phyloP scores from a whole-genome alignment of 768 basidiomycete genomes.

The Lepiota brunneoincarnata region DNA sequence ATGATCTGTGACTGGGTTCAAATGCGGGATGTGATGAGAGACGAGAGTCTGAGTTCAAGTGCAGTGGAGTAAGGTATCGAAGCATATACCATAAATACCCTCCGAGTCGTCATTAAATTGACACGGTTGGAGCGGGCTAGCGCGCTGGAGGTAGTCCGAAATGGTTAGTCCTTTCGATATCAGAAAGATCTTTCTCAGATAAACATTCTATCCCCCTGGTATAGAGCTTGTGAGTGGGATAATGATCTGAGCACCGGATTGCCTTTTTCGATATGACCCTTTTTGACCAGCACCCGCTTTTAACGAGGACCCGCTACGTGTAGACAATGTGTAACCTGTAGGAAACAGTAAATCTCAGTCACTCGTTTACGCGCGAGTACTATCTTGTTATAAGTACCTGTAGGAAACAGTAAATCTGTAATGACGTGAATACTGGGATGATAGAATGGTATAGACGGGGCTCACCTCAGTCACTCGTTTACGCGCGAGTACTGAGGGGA shows the following conservation, averaged over 20 bases:
- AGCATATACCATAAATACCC: constrained; percentile 32
- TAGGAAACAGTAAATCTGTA: too few relatives aligned
- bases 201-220: constrained; percentile 20
- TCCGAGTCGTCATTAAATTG: constrained; percentile 23
- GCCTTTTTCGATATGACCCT: too few relatives aligned
- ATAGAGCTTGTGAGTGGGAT: constrained; percentile 7
- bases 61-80: constrained; percentile 14
- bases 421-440: too few relatives aligned
- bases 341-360: too few relatives aligned
- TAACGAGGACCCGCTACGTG: too few relatives aligned
- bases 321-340: too few relatives aligned
- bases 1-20: background rate
- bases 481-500: too few relatives aligned
- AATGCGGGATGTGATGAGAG: background rate
- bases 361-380: too few relatives aligned
- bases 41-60: background rate
- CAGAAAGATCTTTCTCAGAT: constrained; percentile 31
- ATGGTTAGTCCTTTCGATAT: constrained; percentile 38
- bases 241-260: background rate
- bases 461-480: too few relatives aligned
- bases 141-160: constrained; percentile 30
- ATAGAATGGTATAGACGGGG: too few relatives aligned
- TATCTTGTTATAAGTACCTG: too few relatives aligned
- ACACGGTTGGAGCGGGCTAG: constrained; percentile 47
- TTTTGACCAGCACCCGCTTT: too few relatives aligned